These are phyloP conservation scores for Cucumis melo DNA, from an alignment of 306 rosid genomes.

Conservation along the genomic window DNA sequence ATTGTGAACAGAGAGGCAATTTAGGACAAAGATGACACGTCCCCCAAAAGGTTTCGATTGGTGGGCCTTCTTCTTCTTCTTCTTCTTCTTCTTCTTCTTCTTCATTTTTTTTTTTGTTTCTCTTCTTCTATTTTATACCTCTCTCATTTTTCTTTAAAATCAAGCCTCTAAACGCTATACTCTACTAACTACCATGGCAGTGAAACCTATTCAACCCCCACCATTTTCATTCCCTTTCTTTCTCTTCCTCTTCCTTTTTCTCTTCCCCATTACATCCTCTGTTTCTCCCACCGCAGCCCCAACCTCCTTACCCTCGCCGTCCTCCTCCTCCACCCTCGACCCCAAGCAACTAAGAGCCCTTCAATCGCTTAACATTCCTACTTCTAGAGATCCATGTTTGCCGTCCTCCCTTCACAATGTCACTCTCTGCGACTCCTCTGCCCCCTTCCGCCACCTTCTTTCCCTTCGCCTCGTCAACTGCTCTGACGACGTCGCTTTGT, in stretches of 20 bases:
- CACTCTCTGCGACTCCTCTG: constrained; percentile 60
- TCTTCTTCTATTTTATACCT: not conserved
- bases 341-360: constrained; percentile 79
- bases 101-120: not conserved
- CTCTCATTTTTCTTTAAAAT: not conserved
- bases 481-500: constrained; percentile 62
- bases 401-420: constrained; percentile 38
- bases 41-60: not conserved
- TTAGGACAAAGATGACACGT: not conserved
- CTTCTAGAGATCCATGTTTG: constrained; percentile 62
- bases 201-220: constrained; percentile 10
- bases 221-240: not conserved
- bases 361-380: constrained; percentile 80
- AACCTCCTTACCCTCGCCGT: constrained; percentile 5
- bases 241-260: constrained; percentile 11
- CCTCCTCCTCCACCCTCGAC: constrained; percentile 42
- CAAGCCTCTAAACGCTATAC: not conserved
- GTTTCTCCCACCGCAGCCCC: constrained; percentile 11
- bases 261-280: constrained; percentile 4
- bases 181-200: not conserved
- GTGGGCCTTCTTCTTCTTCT: not conserved
- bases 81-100: not conserved
- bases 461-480: constrained; percentile 66
- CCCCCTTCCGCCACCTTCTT: constrained; percentile 80
- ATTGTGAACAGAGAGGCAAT: not conserved